Evolutionary conservation across 441 rosid genomes (phyloP).

Genomic region (Gossypium trilobum): DNA sequence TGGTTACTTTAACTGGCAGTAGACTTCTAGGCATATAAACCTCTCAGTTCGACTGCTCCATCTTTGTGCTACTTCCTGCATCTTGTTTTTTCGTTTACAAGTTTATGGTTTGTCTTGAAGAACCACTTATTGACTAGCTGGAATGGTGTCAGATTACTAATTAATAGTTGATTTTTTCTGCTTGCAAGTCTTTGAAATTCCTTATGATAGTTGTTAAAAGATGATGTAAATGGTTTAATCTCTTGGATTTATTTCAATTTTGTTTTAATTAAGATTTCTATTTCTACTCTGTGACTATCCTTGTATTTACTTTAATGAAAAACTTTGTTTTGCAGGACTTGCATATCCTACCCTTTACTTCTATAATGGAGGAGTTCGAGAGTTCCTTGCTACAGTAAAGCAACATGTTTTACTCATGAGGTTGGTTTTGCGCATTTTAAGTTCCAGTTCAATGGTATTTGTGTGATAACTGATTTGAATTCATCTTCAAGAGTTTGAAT

Average conservation of each 20-base stretch:
- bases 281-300: background rate
- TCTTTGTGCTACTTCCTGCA: background rate
- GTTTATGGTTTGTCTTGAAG: background rate
- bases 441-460: background rate
- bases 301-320: slow-evolving; percentile 9
- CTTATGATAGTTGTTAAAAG: background rate
- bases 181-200: slow-evolving; percentile 1
- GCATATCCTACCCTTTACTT: slow-evolving; percentile 89
- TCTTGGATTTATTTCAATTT: background rate
- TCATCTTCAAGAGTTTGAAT: slow-evolving; percentile 1
- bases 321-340: slow-evolving; percentile 51
- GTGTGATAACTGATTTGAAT: background rate
- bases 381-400: slow-evolving; percentile 78
- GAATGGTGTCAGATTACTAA: background rate
- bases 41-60: background rate
- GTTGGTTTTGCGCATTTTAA: slow-evolving; percentile 30
- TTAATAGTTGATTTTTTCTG: background rate
- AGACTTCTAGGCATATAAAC: background rate
- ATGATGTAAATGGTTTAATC: background rate
- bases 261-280: background rate
- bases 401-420: slow-evolving; percentile 82
- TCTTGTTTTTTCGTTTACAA: background rate
- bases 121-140: background rate
- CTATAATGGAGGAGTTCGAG: slow-evolving; percentile 90
- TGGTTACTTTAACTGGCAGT: background rate